Base-by-base conservation (phyloP, 805 yeast genomes). In the Zygosaccharomyces bisporus region DNA sequence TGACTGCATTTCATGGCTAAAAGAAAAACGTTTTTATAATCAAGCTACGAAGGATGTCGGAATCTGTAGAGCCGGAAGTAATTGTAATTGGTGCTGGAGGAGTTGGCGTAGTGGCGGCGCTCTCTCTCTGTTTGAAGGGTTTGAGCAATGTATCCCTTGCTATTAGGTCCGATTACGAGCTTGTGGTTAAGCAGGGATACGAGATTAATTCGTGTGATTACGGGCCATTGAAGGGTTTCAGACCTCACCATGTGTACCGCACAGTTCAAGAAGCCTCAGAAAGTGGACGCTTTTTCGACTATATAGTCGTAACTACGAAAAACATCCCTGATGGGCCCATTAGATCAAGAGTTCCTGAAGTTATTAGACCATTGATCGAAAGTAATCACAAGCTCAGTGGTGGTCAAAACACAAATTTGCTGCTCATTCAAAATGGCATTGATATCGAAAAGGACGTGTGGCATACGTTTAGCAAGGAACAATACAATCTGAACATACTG, bases 11-110 rank as follows among this genome's bases (percentile, higher is more conserved):
- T n/a, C n/a, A n/a, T n/a, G n/a, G n/a, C n/a, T n/a, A n/a, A n/a
- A n/a, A n/a, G n/a, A n/a, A n/a, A n/a, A n/a, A n/a, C n/a, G n/a
- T n/a, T n/a, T n/a, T n/a, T n/a, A n/a, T n/a, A n/a, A n/a, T n/a
- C n/a, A n/a, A n/a, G n/a, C n/a, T n/a, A 35, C 40, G 16, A 37
- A 14, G 1, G 20, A 24, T 25, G 23, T n/a, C 23, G 13, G 14
- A 25, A 6, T 25, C 33, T 9, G 18, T n/a, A 18, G 24, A 18
- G 13, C 58, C 65, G 10, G 63, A 70, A 41, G 79, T 81, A 13
- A 68, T 86, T 9, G 68, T 86, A 8, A 74, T 86, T 31, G 95
- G 95, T 8, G 75, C 87, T 34, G 96, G 95, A 12, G 95, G 95
- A 30, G 93, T 87, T 8, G 96, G 96, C 29, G 74, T 87, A 13